Evolutionary conservation across 169 alveolate species (phyloP).

Genomic region (Amoebophrya sp.): DNA sequence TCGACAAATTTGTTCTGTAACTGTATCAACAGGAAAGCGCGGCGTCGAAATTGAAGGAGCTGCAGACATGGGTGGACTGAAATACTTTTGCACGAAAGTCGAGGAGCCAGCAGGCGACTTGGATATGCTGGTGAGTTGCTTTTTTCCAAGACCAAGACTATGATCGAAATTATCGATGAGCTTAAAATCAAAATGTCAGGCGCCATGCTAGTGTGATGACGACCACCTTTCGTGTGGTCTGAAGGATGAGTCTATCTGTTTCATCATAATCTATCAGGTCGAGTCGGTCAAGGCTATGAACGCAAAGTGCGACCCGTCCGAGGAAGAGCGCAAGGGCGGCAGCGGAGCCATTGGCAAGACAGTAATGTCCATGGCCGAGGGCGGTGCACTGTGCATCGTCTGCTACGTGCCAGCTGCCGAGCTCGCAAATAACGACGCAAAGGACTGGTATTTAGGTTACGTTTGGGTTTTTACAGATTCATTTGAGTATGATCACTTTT

Average conservation of each 20-base stretch:
- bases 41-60: conserved; percentile 6
- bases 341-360: background rate
- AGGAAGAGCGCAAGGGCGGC: conserved; percentile 25
- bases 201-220: no score
- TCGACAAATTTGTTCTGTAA: no score
- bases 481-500: no score
- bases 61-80: background rate
- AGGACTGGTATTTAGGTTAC: background rate
- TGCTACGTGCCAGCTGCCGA: background rate
- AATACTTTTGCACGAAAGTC: background rate
- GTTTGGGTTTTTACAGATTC: background rate
- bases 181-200: no score
- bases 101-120: background rate
- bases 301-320: background rate
- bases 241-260: no score
- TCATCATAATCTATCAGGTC: background rate
- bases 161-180: no score
- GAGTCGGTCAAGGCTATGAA: background rate
- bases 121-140: background rate
- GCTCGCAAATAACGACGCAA: background rate
- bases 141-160: no score
- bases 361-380: background rate
- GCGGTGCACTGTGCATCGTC: background rate
- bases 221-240: no score
- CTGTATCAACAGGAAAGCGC: background rate